These are phyloP conservation scores for Komagataella mondaviorum DNA, from an alignment of 805 yeast genomes.

Conservation along the genomic window DNA sequence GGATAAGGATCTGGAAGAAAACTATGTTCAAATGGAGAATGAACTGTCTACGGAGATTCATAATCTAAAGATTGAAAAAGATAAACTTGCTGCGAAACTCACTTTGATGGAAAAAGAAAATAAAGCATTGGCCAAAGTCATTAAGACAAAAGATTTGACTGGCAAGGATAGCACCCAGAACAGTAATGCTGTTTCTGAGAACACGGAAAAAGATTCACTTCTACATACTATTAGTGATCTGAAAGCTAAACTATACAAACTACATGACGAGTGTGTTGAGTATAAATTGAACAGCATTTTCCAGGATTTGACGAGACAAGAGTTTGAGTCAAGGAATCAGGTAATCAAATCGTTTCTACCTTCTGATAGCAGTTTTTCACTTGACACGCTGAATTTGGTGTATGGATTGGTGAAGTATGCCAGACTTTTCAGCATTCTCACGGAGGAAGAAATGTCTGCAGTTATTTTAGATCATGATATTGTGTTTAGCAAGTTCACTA, in stretches of 20 bases:
- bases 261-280: background rate
- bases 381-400: background rate
- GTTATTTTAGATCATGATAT: background rate
- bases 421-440: background rate
- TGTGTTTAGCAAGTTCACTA: background rate
- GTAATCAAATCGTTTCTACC: background rate
- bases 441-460: background rate
- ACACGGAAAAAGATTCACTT: background rate
- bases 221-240: background rate
- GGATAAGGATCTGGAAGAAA: slow-evolving; percentile 35
- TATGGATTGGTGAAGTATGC: background rate
- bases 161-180: background rate
- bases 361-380: background rate
- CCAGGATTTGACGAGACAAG: background rate
- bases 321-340: background rate
- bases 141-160: background rate
- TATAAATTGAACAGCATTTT: background rate
- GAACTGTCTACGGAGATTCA: slow-evolving; percentile 28
- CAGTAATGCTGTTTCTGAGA: background rate
- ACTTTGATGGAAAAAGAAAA: slow-evolving; percentile 10
- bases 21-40: slow-evolving; percentile 25
- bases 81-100: slow-evolving; percentile 6
- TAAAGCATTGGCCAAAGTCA: background rate
- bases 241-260: background rate
- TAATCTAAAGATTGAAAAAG: slow-evolving; percentile 4